Conservation (phyloP, 2,329 filamentous ascomycete species). For the Pezicula carpinea region DNA sequence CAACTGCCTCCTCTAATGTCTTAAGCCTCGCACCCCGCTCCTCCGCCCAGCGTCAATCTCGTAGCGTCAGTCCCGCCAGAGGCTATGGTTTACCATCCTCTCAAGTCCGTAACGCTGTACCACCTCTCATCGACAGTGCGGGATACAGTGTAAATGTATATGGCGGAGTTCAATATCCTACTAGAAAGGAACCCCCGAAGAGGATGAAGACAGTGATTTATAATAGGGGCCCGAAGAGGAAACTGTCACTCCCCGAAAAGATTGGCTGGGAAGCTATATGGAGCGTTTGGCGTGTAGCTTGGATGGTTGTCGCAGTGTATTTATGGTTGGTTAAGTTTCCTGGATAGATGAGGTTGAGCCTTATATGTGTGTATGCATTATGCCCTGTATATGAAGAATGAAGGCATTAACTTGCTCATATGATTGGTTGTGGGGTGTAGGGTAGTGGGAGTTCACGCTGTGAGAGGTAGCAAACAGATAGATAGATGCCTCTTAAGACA, state of each 20-base stretch:
- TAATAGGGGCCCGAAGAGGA: conserved; percentile 18
- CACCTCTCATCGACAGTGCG: conserved; percentile 11
- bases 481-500: too few relatives aligned
- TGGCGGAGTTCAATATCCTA: conserved; percentile 1
- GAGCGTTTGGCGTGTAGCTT: conserved; percentile 57
- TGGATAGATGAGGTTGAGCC: background rate
- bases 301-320: conserved; percentile 62
- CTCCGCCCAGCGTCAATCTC: conserved; percentile 16
- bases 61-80: conserved; percentile 22
- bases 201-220: background rate
- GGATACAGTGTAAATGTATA: conserved; percentile 6
- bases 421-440: too few relatives aligned
- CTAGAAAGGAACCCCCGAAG: background rate
- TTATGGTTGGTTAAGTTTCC: conserved; percentile 55
- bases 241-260: conserved; percentile 35
- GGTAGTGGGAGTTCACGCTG: too few relatives aligned
- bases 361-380: too few relatives aligned
- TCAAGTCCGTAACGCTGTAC: conserved; percentile 17
- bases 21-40: conserved; percentile 22
- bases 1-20: conserved; percentile 19
- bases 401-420: too few relatives aligned
- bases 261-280: conserved; percentile 57
- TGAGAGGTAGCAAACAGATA: too few relatives aligned
- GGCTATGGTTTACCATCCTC: conserved; percentile 24
- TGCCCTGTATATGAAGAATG: too few relatives aligned